Percentiles rank a stretch among this genome's conserved stretches.
Conservation (phyloP, 2,329 filamentous ascomycete species). For the Allantophomopsis lycopodina region DNA sequence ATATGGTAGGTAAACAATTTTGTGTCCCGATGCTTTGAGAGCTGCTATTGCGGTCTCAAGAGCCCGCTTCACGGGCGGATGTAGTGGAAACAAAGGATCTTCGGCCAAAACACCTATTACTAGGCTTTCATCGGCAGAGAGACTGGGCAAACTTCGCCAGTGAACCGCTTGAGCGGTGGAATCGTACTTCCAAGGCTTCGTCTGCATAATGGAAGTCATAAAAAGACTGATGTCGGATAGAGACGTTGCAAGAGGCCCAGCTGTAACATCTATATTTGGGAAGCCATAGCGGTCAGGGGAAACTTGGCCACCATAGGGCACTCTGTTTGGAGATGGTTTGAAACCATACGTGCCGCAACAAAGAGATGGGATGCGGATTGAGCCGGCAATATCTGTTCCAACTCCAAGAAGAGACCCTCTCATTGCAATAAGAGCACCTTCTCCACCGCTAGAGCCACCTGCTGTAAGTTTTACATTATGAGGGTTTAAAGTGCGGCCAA, state of each 20-base stretch:
- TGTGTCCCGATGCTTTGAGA: too few species aligned
- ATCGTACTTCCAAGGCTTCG: conserved; percentile 52
- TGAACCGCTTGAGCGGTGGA: conserved; percentile 52
- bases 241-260: conserved; percentile 45
- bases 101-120: too few species aligned
- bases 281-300: conserved; percentile 41
- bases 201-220: conserved; percentile 38
- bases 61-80: too few species aligned
- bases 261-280: conserved; percentile 42
- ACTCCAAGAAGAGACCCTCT: conserved; percentile 26
- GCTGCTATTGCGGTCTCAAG: too few species aligned
- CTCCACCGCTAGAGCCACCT: conserved; percentile 49
- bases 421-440: conserved; percentile 31
- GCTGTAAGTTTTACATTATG: conserved; percentile 39
- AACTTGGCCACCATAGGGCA: conserved; percentile 6
- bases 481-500: conserved; percentile 34
- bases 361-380: conserved; percentile 23
- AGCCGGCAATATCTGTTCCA: conserved; percentile 28
- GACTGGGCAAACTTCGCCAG: conserved; percentile 29
- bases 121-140: too few species aligned
- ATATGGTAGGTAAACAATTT: too few species aligned
- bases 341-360: conserved; percentile 17
- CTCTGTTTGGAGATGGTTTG: conserved; percentile 7
- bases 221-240: conserved; percentile 38
- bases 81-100: too few species aligned